Base-by-base conservation (phyloP, 345 rosid genomes). In the Rhodamnia rubescens region DNA sequence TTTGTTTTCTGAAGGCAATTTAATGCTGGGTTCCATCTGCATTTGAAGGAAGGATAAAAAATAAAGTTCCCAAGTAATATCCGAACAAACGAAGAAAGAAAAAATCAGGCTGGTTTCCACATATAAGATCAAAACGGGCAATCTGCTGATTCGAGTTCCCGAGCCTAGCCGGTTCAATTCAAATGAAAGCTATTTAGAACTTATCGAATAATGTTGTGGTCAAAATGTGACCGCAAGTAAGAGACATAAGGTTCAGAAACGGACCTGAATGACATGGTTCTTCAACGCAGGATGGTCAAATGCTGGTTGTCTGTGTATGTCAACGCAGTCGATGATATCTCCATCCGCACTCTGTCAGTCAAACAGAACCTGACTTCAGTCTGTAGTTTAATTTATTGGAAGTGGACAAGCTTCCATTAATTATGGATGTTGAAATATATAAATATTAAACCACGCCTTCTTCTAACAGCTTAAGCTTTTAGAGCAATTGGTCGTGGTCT, bases 271-370 rank as follows among this genome's bases (percentile, higher is more conserved):
- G 14, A 80, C 86, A 55, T 92, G 94, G 84, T 87, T 87, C 87
- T 24, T 92, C 75, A 92, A 81, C 1, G 88, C 87, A 0, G 93
- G 94, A 86, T 91, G 92, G 85, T 91, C 91, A n/a, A 93, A 92
- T 59, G 94, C 91, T 54, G 87, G 92, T 78, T 94, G 96, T 55
- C 87, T 91, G 83, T 90, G 81, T 55, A 92, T 88, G 52, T 92
- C 89, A 1, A 94, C 85, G 56, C 93, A 94, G 56, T 92, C 94
- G 44, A 92, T 92, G 15, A 91, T 86, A 84, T 92, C 94, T 26
- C 95, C 96, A 82, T 92, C 93, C 86, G 91, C 90, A 36, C 92
- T 92, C 94, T 69, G 36, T 32, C 7, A 69, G 32, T 69, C 78
- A 69, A 18, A 32, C 78, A 40, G 36, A 32, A 69, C 36, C 11